Percentiles rank a stretch among this genome's conserved stretches.
These are phyloP conservation scores for Phaffomyces opuntiae DNA, from an alignment of 805 yeast genomes.

Conservation along the genomic window DNA sequence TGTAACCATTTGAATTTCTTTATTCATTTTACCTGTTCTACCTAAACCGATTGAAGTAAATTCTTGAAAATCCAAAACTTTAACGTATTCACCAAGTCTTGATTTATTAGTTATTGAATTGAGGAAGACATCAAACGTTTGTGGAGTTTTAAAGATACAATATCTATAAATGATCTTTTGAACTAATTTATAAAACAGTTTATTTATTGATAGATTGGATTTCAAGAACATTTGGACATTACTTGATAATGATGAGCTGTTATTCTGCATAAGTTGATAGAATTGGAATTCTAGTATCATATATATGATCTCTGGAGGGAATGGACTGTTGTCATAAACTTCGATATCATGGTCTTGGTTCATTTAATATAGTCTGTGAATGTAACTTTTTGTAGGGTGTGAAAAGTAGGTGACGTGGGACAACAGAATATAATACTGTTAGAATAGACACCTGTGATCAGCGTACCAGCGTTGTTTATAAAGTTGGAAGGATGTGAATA, in stretches of 20 bases:
- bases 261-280: conserved; percentile 42
- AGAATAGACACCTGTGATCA: no score
- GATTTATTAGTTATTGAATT: conserved; percentile 41
- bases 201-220: conserved; percentile 48
- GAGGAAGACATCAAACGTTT: conserved; percentile 66
- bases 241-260: conserved; percentile 42
- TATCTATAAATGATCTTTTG: conserved; percentile 56
- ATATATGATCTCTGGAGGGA: conserved; percentile 52
- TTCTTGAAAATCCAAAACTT: conserved; percentile 78
- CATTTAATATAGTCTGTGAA: background rate
- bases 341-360: background rate
- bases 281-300: conserved; percentile 48
- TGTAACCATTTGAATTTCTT: conserved; percentile 87
- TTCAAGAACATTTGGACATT: conserved; percentile 45
- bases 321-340: conserved; percentile 6
- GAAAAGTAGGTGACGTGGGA: no score
- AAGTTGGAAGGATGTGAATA: no score
- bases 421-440: no score
- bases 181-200: conserved; percentile 50
- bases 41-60: conserved; percentile 88
- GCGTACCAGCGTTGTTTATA: no score
- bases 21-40: conserved; percentile 82
- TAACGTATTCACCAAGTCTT: conserved; percentile 53
- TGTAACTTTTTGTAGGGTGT: no score
- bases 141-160: conserved; percentile 73